Evolutionary conservation across 2,329 filamentous ascomycete genomes (phyloP).

Genomic region (Trichoderma aggressivum): DNA sequence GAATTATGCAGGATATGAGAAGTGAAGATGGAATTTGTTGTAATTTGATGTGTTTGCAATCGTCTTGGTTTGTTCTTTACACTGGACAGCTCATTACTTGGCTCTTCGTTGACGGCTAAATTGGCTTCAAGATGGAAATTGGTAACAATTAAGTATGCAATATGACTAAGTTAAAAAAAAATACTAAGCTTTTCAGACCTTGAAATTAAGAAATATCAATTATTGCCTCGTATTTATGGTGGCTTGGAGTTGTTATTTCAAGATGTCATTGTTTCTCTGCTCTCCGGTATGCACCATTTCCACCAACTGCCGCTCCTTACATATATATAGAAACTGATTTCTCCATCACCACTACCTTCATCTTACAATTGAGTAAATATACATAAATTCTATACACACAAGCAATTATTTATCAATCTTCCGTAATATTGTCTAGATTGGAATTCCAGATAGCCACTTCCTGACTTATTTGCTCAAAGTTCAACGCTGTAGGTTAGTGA

Average conservation of each 20-base stretch:
- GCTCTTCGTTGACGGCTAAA: neutral
- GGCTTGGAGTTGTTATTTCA: fast-evolving
- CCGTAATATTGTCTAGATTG: neutral
- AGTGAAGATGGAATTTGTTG: neutral
- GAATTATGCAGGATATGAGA: neutral
- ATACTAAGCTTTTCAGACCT: neutral
- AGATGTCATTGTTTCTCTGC: fast-evolving
- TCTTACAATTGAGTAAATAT: neutral
- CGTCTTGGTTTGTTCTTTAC: neutral
- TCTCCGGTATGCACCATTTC: no score
- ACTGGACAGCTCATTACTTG: no score
- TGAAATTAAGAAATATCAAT: neutral
- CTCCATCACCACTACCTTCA: no score
- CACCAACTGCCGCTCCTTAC: no score
- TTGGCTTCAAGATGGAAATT: no score
- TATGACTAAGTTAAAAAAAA: neutral
- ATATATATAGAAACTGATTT: neutral
- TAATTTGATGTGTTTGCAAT: neutral
- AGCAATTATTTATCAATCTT: neutral
- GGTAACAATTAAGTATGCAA: no score
- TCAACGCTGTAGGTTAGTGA: neutral
- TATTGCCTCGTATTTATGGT: neutral
- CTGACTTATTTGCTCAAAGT: neutral
- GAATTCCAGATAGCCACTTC: neutral
- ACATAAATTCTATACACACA: neutral